phyloP scores from a whole-genome alignment of 108 stramenopile species.

The Ochromonas danica region DNA sequence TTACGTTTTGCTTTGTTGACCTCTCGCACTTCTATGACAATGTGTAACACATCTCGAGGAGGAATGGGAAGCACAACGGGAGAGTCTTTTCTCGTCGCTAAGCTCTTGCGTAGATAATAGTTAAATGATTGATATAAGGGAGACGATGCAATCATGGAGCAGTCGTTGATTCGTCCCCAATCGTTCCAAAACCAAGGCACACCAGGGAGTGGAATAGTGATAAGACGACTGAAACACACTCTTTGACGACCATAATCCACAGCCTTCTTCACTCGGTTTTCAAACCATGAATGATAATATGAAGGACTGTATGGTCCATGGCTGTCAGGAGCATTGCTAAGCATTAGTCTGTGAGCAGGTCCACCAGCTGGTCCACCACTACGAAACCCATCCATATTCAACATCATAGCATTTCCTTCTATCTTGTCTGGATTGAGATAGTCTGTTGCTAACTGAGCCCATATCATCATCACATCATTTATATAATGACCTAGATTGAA shows the following conservation, averaged over 20 bases:
- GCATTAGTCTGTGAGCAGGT: slow-evolving; percentile 21
- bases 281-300: slow-evolving; percentile 31
- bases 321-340: background rate
- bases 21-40: slow-evolving; percentile 21
- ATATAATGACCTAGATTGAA: slow-evolving; percentile 37
- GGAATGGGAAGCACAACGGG: background rate
- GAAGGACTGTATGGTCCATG: slow-evolving; percentile 22
- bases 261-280: slow-evolving; percentile 5
- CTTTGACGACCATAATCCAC: background rate
- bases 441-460: background rate
- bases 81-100: background rate
- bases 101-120: background rate
- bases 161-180: slow-evolving; percentile 19
- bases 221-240: background rate
- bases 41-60: background rate
- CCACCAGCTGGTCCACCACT: slow-evolving; percentile 27
- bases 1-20: slow-evolving; percentile 6
- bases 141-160: slow-evolving; percentile 6
- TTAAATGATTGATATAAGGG: slow-evolving; percentile 35
- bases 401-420: background rate
- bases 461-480: slow-evolving; percentile 28
- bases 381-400: slow-evolving; percentile 31
- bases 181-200: slow-evolving; percentile 33
- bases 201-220: background rate
- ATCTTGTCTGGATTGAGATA: too few species aligned